These are phyloP conservation scores for Dactylella cylindrospora DNA, from an alignment of 2,329 filamentous ascomycete genomes.

Conservation along the genomic window DNA sequence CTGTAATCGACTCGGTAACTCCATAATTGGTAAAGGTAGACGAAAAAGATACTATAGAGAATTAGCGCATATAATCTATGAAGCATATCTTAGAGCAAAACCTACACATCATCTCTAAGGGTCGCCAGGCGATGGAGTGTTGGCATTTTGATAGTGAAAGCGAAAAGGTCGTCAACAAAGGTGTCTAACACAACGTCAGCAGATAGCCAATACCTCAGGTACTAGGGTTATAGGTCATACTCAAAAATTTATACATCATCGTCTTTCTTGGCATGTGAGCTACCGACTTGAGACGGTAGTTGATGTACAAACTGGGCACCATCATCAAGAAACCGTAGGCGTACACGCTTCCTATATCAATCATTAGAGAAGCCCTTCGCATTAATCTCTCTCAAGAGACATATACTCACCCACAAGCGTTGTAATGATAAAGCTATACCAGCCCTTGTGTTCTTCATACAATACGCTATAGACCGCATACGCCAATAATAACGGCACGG, in stretches of 20 bases:
- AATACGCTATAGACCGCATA: conserved; percentile 89
- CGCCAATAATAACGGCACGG: conserved; percentile 81
- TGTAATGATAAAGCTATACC: conserved; percentile 94
- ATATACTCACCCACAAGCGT: conserved; percentile 72
- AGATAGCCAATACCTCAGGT: not conserved
- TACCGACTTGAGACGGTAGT: conserved; percentile 92
- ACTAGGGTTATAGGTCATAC: conserved; percentile 7
- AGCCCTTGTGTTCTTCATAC: conserved; percentile 95
- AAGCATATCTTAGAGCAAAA: not conserved
- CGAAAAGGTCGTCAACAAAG: conserved; percentile 97
- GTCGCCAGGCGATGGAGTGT: conserved; percentile 88
- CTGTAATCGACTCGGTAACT: conserved; percentile 89
- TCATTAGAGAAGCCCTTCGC: conserved; percentile 1
- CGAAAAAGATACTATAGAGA: conserved; percentile 73
- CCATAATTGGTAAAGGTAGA: conserved; percentile 93
- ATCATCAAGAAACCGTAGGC: conserved; percentile 99
- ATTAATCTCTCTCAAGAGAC: conserved; percentile 53
- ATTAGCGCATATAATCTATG: not conserved
- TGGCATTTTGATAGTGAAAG: conserved; percentile 99
- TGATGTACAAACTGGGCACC: conserved; percentile 96
- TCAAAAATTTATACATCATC: conserved; percentile 59
- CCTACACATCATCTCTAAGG: conserved; percentile 76
- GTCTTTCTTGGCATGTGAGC: conserved; percentile 96
- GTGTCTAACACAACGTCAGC: conserved; percentile 70
- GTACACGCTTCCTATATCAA: conserved; percentile 63